Percentiles rank a stretch among this genome's conserved stretches.
phyloP scores from a whole-genome alignment of 2,329 filamentous ascomycete genomes.

The Tolypocladium paradoxum region DNA sequence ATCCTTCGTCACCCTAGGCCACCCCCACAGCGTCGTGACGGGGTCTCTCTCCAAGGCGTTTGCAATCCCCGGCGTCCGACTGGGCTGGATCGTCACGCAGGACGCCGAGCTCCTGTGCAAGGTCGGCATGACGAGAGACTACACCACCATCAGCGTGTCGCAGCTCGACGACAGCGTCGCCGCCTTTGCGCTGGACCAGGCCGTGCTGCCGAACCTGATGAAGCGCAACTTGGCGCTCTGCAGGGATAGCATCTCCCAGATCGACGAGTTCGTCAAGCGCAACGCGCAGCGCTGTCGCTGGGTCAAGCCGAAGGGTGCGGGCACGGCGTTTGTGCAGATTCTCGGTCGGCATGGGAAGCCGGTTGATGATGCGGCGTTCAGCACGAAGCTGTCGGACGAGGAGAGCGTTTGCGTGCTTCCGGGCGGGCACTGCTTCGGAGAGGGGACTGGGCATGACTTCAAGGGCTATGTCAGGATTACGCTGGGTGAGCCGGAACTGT shows the following conservation, averaged over 20 bases:
- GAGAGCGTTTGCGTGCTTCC: neutral
- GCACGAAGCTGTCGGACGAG: neutral
- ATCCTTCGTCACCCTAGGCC: constrained; percentile 54
- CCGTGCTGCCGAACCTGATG: constrained; percentile 29
- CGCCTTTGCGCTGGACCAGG: constrained; percentile 54
- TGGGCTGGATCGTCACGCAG: constrained; percentile 73
- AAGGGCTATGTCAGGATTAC: constrained; percentile 1
- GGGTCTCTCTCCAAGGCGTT: constrained; percentile 83
- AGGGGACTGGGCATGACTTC: neutral
- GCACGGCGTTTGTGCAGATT: constrained; percentile 1
- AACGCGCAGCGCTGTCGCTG: neutral
- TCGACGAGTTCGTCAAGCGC: constrained; percentile 1
- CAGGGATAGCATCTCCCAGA: neutral
- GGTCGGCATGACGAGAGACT: constrained; percentile 58
- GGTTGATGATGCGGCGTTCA: constrained; percentile 1
- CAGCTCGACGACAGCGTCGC: constrained; percentile 72
- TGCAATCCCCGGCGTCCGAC: constrained; percentile 66
- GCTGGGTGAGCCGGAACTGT: neutral
- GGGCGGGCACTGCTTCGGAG: neutral
- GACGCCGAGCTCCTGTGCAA: constrained; percentile 50
- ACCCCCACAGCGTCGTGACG: constrained; percentile 59
- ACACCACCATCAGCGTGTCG: constrained; percentile 81
- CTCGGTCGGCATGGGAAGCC: neutral
- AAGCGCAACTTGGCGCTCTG: constrained; percentile 36
- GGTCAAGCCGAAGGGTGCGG: neutral